Evolutionary conservation across 306 rosid species (phyloP).

Genomic region (Abrus pulchellus): DNA sequence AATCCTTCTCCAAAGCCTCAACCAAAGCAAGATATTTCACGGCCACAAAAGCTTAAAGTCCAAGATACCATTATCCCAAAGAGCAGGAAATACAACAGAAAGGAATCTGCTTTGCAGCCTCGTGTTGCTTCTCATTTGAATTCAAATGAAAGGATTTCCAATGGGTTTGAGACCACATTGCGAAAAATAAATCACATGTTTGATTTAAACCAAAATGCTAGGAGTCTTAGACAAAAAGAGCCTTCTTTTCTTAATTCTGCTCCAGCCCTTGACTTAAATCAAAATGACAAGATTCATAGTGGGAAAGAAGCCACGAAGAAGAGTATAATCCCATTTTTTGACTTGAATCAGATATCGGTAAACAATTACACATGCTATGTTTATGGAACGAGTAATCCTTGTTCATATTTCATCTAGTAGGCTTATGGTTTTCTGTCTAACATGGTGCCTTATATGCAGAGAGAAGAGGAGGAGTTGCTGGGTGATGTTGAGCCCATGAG

Average conservation of each 20-base stretch:
- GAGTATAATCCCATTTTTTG: conserved; percentile 60
- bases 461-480: conserved; percentile 78
- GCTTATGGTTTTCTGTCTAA: conserved; percentile 32
- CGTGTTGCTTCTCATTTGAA: conserved; percentile 43
- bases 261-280: conserved; percentile 58
- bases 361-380: conserved; percentile 5
- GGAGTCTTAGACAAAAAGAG: conserved; percentile 54
- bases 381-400: conserved; percentile 17
- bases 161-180: conserved; percentile 46
- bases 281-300: conserved; percentile 59
- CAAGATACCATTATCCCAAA: conserved; percentile 49
- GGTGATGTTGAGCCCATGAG: conserved; percentile 56
- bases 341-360: conserved; percentile 90
- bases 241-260: conserved; percentile 45
- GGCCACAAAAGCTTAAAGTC: conserved; percentile 49
- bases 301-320: conserved; percentile 65
- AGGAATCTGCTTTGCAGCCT: conserved; percentile 53
- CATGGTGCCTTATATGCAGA: conserved; percentile 50
- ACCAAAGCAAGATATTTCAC: conserved; percentile 54
- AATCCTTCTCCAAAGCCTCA: conserved; percentile 53
- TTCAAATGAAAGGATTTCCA: conserved; percentile 57
- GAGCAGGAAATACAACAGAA: conserved; percentile 56
- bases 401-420: neutral
- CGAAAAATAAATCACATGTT: conserved; percentile 53
- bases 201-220: conserved; percentile 71